Evolutionary conservation across 2,329 filamentous ascomycete genomes (phyloP).

Genomic region (Basipetospora chlamydospora): DNA sequence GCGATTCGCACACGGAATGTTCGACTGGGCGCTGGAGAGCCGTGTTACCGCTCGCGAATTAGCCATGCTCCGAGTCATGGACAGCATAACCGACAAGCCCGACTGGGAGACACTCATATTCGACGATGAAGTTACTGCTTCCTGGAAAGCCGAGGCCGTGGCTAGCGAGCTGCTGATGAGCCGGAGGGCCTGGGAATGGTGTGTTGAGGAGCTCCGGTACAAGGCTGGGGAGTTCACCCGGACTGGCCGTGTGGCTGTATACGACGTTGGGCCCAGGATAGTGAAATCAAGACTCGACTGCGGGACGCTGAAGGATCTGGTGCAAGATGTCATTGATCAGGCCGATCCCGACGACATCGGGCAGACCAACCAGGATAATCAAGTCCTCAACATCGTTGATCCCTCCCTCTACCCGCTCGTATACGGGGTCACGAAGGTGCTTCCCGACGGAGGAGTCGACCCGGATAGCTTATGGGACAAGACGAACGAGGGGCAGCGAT

Average conservation of each 20-base stretch:
- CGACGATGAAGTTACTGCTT: conserved; percentile 14
- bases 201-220: conserved; percentile 1
- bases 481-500: background rate
- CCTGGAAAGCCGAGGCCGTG: conserved; percentile 10
- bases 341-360: background rate
- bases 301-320: background rate
- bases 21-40: conserved; percentile 2
- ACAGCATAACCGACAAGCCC: conserved; percentile 21
- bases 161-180: conserved; percentile 1
- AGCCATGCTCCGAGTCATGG: conserved; percentile 20
- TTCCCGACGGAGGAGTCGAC: background rate
- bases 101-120: conserved; percentile 23
- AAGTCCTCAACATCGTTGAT: conserved; percentile 3
- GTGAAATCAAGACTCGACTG: background rate
- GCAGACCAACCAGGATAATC: background rate
- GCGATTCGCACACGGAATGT: background rate
- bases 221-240: background rate
- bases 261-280: background rate
- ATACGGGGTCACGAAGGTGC: background rate
- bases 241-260: background rate
- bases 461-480: background rate
- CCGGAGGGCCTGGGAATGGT: conserved; percentile 2
- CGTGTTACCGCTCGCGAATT: conserved; percentile 14
- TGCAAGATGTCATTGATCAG: background rate
- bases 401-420: conserved; percentile 3